Evolutionary conservation across 129 eudicot species (phyloP).

Genomic region (Flaveria robusta): DNA sequence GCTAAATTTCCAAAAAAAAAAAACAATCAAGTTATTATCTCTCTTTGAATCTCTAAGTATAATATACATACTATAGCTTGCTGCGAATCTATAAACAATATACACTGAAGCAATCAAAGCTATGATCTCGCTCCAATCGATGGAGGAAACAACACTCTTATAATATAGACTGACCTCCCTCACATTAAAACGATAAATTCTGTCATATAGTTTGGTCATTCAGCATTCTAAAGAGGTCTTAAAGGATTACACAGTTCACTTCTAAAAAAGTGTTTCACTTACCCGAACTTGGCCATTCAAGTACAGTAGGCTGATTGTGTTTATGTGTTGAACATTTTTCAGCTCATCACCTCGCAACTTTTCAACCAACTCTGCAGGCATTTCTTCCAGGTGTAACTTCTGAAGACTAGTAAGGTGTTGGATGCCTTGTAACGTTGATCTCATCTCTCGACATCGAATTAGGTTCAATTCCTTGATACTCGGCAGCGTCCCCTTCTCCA

Average conservation of each 20-base stretch:
- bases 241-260: conserved; percentile 8
- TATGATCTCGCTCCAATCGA: neutral
- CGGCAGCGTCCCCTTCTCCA: conserved; percentile 51
- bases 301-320: conserved; percentile 38
- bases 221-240: neutral
- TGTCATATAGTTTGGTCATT: neutral
- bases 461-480: conserved; percentile 45
- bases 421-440: conserved; percentile 47
- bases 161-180: neutral
- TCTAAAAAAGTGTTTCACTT: conserved; percentile 38
- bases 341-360: conserved; percentile 34
- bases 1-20: no score
- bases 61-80: neutral
- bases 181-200: neutral
- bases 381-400: conserved; percentile 51
- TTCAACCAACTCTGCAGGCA: conserved; percentile 45
- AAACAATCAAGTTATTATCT: neutral
- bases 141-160: neutral
- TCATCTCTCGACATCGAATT: conserved; percentile 44
- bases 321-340: conserved; percentile 40
- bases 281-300: conserved; percentile 31
- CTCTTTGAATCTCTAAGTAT: neutral
- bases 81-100: neutral
- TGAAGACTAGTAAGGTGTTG: conserved; percentile 51
- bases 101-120: neutral